phyloP scores from a whole-genome alignment of 2,329 filamentous ascomycete species.

The Cyphellophora attinorum region DNA sequence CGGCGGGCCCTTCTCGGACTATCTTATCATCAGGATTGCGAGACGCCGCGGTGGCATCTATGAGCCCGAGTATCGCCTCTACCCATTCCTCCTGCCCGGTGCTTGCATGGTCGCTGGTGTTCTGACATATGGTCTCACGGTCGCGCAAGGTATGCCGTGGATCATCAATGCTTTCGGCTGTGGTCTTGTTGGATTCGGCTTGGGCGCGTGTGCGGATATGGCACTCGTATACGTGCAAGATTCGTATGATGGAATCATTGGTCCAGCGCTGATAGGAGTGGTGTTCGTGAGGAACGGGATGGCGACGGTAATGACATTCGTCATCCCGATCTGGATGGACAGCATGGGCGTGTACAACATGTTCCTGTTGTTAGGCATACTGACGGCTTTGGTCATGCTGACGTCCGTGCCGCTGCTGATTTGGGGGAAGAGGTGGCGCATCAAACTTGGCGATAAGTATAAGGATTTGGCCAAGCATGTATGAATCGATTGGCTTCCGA shows the following conservation, averaged over 20 bases:
- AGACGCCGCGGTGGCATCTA: slow-evolving; percentile 35
- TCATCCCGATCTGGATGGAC: slow-evolving; percentile 32
- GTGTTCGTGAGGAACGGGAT: slow-evolving; percentile 37
- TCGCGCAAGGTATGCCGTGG: slow-evolving; percentile 21
- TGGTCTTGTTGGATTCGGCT: slow-evolving; percentile 27
- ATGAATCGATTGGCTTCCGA: no score
- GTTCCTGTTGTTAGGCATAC: slow-evolving; percentile 28
- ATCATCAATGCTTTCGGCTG: slow-evolving; percentile 20
- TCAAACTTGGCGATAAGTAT: slow-evolving; percentile 23
- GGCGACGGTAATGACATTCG: slow-evolving; percentile 37
- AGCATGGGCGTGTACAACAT: slow-evolving; percentile 30
- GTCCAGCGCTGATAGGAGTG: slow-evolving; percentile 36
- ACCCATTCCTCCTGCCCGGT: slow-evolving; percentile 13
- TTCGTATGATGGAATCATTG: slow-evolving; percentile 28
- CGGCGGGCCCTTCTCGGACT: slow-evolving; percentile 29
- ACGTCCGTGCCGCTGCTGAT: not conserved
- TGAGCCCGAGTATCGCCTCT: slow-evolving; percentile 40
- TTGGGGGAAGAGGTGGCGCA: slow-evolving; percentile 25
- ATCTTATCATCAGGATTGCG: slow-evolving; percentile 29
- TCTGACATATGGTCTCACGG: slow-evolving; percentile 28
- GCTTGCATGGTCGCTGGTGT: slow-evolving; percentile 23
- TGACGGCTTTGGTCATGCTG: slow-evolving; percentile 24
- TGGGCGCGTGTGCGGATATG: slow-evolving; percentile 6
- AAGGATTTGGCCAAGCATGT: not conserved
- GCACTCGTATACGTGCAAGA: slow-evolving; percentile 14